Evolutionary conservation across 257 asterid genomes (phyloP), one percentile per base, ranked within the genome.

Genomic region (Ajuga chamaepitys): DNA sequence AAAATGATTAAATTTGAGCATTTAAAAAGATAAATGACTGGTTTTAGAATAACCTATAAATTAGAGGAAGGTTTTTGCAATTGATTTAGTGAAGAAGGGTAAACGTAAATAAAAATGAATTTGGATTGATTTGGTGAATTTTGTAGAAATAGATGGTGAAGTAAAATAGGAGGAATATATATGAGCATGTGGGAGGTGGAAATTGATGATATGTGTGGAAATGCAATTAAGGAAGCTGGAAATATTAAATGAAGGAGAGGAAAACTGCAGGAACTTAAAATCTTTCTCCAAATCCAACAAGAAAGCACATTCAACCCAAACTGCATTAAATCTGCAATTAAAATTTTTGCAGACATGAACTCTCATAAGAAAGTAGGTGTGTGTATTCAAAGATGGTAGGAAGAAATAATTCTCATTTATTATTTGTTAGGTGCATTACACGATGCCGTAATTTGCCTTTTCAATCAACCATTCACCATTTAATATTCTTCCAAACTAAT

Each of bases 381-480:
- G 62, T 16, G 72, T 65, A 77, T 77, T 81, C 67, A 81, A 74
- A 65, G 75, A 74, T 63, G 75, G 76, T 68, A 68, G 71, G 74
- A 68, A 47, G 66, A 64, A 50, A 74, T 75, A 54, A 74, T 67
- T 80, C 75, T 45, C 78, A 81, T 81, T 81, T 78, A 81, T 70
- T 81, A 67, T 75, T 68, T 48, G 86, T 81, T 81, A 70, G 86
- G 82, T 78, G 72, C 45, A 70, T 62, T 60, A 71, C 67, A 74
- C 14, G 57, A 73, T 78, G 60, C 58, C 61, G 18, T 62, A 55
- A 57, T 67, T 70, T 37, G 40, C 73, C 61, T 58, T 62, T 45
- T 58, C 4, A 68, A 66, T 51, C 24, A 48, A 40, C 72, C 53
- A 62, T 30, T 53, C 24, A 44, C 32, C 76, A 65, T 70, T 73